These are phyloP conservation scores for Ananas comosus DNA, from an alignment of 176 grass and related monocot genomes.

Conservation along the genomic window DNA sequence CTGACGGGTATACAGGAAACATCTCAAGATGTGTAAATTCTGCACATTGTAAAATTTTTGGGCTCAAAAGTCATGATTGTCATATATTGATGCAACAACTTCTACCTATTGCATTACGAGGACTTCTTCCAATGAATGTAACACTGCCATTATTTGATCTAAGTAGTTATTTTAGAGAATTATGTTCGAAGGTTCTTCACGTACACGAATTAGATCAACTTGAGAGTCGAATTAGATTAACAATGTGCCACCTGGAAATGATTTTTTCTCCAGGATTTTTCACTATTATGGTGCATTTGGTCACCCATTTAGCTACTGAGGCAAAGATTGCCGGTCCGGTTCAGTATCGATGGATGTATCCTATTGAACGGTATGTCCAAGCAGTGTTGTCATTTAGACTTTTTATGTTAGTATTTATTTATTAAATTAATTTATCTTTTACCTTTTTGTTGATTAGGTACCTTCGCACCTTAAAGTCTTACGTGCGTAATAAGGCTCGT, in stretches of 20 bases:
- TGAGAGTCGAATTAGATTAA: slow-evolving; percentile 1
- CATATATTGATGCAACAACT: slow-evolving; percentile 18
- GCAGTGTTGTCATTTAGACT: too few relatives aligned
- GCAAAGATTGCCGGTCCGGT: too few relatives aligned
- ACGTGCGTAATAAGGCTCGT: slow-evolving; percentile 6
- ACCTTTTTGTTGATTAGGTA: neutral
- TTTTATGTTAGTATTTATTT: too few relatives aligned
- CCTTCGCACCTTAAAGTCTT: neutral
- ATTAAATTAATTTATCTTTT: too few relatives aligned
- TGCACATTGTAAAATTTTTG: too few relatives aligned
- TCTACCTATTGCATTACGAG: neutral
- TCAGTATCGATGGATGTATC: too few relatives aligned
- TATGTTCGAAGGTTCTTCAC: slow-evolving; percentile 20
- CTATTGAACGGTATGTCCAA: too few relatives aligned
- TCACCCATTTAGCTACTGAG: too few relatives aligned
- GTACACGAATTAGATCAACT: slow-evolving; percentile 9
- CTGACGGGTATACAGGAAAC: neutral
- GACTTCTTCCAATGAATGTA: neutral
- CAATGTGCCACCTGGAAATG: slow-evolving; percentile 7
- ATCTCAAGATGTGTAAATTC: slow-evolving; percentile 3
- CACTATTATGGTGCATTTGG: slow-evolving; percentile 17
- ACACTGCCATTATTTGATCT: neutral
- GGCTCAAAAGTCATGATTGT: slow-evolving; percentile 15
- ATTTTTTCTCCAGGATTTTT: slow-evolving; percentile 14
- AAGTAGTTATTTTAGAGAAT: slow-evolving; percentile 2